Evolutionary conservation across 1,139 yeast species (phyloP).

Genomic region (Meyerozyma elateridarum): DNA sequence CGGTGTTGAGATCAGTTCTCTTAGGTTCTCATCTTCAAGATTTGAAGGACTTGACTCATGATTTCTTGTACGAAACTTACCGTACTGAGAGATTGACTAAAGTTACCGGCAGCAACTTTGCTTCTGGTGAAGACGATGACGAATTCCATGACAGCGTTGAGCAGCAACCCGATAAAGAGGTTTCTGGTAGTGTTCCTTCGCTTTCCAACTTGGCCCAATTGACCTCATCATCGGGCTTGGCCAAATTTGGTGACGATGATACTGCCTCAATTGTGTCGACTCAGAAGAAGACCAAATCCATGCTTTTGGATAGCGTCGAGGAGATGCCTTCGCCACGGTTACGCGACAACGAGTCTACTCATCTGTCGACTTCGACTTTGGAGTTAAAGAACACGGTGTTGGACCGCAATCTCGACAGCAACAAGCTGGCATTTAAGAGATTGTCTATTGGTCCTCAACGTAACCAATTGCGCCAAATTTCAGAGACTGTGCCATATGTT

Average conservation of each 20-base stretch:
- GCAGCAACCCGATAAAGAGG: slow-evolving; percentile 10
- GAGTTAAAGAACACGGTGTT: slow-evolving; percentile 15
- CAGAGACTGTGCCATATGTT: slow-evolving; percentile 79
- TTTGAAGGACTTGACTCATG: slow-evolving; percentile 89
- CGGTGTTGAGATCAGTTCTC: slow-evolving; percentile 74
- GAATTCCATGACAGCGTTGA: slow-evolving; percentile 33
- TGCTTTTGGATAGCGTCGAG: slow-evolving; percentile 33
- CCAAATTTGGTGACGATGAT: slow-evolving; percentile 16
- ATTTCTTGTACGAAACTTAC: slow-evolving; percentile 84
- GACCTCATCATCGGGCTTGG: slow-evolving; percentile 24
- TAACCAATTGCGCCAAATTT: slow-evolving; percentile 65
- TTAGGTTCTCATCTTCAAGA: slow-evolving; percentile 93
- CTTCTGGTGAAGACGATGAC: slow-evolving; percentile 19
- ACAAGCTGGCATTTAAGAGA: slow-evolving; percentile 48
- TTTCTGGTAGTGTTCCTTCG: slow-evolving; percentile 46
- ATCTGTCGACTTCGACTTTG: slow-evolving; percentile 29
- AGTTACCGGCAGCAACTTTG: slow-evolving; percentile 29
- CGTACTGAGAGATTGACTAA: slow-evolving; percentile 77
- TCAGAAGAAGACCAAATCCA: slow-evolving; percentile 26
- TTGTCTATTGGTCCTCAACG: slow-evolving; percentile 60
- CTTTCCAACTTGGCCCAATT: slow-evolving; percentile 61
- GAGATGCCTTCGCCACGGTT: slow-evolving; percentile 27
- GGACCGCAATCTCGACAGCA: slow-evolving; percentile 29
- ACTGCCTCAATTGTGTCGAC: slow-evolving; percentile 21
- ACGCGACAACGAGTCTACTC: slow-evolving; percentile 25